phyloP scores from a whole-genome alignment of 768 basidiomycete genomes.

The Xerocomus spinulosus region DNA sequence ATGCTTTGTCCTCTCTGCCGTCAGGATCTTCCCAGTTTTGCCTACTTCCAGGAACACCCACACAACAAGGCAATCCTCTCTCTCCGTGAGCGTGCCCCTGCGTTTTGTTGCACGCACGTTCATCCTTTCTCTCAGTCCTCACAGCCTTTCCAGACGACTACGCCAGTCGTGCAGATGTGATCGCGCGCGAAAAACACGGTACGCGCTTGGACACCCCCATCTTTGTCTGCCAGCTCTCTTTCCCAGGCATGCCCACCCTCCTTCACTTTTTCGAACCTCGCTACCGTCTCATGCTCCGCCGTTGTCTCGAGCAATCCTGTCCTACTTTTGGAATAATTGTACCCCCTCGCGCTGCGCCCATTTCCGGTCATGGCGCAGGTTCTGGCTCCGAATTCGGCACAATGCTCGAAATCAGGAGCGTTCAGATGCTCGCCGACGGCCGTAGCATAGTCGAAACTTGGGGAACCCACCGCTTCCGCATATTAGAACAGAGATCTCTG shows the following conservation, averaged over 20 bases:
- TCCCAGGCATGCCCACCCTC: constrained; percentile 86
- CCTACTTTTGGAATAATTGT: constrained; percentile 95
- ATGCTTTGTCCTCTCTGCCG: constrained; percentile 83
- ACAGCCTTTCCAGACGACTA: constrained; percentile 65
- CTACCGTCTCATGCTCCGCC: constrained; percentile 93
- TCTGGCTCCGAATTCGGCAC: constrained; percentile 68
- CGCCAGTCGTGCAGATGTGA: constrained; percentile 55
- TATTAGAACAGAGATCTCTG: constrained; percentile 75
- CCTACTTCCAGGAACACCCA: constrained; percentile 79
- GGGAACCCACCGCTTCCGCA: constrained; percentile 71
- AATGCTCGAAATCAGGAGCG: constrained; percentile 83
- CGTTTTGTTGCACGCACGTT: constrained; percentile 8
- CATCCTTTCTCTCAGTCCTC: constrained; percentile 43
- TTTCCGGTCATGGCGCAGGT: constrained; percentile 16
- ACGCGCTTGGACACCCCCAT: constrained; percentile 83
- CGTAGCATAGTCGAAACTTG: constrained; percentile 79
- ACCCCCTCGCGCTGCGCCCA: constrained; percentile 43
- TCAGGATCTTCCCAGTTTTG: constrained; percentile 64
- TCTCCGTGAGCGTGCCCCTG: constrained; percentile 47
- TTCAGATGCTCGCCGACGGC: constrained; percentile 87
- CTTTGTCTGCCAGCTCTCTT: constrained; percentile 84
- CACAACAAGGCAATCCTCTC: constrained; percentile 66
- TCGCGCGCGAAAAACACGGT: constrained; percentile 74
- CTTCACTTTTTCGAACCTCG: constrained; percentile 94
- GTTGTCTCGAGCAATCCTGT: constrained; percentile 73